phyloP scores from a whole-genome alignment of 78 protist genomes.

The Salpingoeca rosetta region DNA sequence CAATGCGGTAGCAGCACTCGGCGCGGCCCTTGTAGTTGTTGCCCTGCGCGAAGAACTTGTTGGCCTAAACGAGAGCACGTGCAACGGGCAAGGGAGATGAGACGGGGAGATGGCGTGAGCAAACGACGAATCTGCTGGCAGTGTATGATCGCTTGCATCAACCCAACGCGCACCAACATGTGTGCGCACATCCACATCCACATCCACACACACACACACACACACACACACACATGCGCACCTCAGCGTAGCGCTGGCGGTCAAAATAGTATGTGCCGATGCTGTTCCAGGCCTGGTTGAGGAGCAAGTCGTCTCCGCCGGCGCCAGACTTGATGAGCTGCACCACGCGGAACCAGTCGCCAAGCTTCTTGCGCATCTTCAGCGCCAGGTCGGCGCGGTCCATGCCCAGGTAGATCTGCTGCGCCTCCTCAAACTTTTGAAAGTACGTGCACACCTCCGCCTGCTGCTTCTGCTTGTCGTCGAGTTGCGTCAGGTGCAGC shows the following conservation, averaged over 20 bases:
- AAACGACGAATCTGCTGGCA: too few relatives aligned
- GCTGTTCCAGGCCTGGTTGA: conserved; percentile 29
- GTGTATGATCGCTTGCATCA: too few relatives aligned
- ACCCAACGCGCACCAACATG: too few relatives aligned
- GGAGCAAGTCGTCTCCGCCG: conserved; percentile 44
- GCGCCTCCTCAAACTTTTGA: conserved; percentile 58
- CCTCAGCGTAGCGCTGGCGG: conserved; percentile 18
- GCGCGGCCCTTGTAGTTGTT: neutral
- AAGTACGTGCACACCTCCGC: conserved; percentile 72
- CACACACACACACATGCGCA: too few relatives aligned
- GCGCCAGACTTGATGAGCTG: conserved; percentile 28
- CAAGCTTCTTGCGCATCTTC: conserved; percentile 35
- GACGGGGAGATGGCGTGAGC: too few relatives aligned
- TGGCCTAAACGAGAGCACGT: too few relatives aligned
- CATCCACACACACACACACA: too few relatives aligned
- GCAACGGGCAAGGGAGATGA: too few relatives aligned
- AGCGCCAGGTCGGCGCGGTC: conserved; percentile 71
- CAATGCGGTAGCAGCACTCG: conserved; percentile 12
- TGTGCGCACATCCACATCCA: too few relatives aligned
- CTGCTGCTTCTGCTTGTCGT: conserved; percentile 37
- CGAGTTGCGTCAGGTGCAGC: conserved; percentile 39
- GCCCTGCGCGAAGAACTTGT: neutral
- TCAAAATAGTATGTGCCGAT: conserved; percentile 70
- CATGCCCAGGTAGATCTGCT: conserved; percentile 49
- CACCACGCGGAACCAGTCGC: conserved; percentile 67